Evolutionary conservation across 352 stramenopile genomes (phyloP).

Genomic region (Peronospora belbahrii): DNA sequence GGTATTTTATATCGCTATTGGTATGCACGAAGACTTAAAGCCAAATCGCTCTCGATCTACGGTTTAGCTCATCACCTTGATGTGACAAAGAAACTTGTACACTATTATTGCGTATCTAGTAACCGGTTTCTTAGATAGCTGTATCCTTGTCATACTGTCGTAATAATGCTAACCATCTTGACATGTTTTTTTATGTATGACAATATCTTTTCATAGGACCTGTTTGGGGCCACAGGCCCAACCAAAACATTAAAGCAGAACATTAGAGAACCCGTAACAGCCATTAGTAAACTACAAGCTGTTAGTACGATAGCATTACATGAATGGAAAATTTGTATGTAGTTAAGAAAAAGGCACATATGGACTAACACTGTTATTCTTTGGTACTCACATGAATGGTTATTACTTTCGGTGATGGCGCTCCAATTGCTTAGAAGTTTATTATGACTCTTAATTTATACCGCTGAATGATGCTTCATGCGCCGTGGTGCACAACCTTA

Average conservation of each 20-base stretch:
- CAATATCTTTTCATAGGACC: slow-evolving; percentile 51
- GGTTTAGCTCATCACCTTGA: slow-evolving; percentile 73
- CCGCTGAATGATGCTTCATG: slow-evolving; percentile 72
- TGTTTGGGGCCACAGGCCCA: slow-evolving; percentile 57
- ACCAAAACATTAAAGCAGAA: slow-evolving; percentile 59
- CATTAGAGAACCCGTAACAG: slow-evolving; percentile 39
- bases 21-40: slow-evolving; percentile 51
- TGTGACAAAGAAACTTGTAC: slow-evolving; percentile 81
- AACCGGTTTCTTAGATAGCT: no score
- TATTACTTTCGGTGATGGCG: slow-evolving; percentile 71
- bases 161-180: no score
- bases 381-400: no score
- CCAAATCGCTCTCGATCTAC: no score
- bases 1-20: slow-evolving; percentile 80
- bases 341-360: no score
- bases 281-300: slow-evolving; percentile 64
- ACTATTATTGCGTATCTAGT: slow-evolving; percentile 77
- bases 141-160: no score
- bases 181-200: no score
- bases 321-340: no score
- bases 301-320: slow-evolving; percentile 58
- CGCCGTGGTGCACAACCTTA: slow-evolving; percentile 76
- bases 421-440: slow-evolving; percentile 77
- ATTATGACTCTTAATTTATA: slow-evolving; percentile 81
- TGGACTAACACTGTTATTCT: no score